Base-by-base conservation (phyloP, 345 rosid species). In the Citropsis articulata region DNA sequence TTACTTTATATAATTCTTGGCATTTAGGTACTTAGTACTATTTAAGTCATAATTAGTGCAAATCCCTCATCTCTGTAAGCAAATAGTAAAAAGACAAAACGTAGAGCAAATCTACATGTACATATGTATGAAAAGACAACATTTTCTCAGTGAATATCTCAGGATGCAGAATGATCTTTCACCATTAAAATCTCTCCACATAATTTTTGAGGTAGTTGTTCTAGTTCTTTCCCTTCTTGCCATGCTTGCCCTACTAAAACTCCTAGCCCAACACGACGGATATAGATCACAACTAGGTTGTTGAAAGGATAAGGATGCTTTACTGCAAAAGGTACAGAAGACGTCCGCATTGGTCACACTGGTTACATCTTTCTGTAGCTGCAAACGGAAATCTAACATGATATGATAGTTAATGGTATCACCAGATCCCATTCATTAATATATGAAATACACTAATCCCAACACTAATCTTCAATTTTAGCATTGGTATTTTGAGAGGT, bases 221-320 rank as follows among this genome's bases (percentile, higher is more conserved):
- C 86, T 35, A 94, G 70, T 60, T 86, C 84, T 80, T 82, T 88
- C 24, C 98, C 98, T 87, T 94, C 98, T 83, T 92, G 95, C 98
- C 98, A 94, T 57, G 93, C 98, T 75, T 91, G 97, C 68, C 93
- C 98, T 12, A 92, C 91, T 48, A 85, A 84, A 31, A 92, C 88
- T 68, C 94, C 94, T 1, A 93, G 97, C 35, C 98, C 98, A 2
- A 94, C 66, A 64, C 88, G 93, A 2, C 95, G 91, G 75, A 89
- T 84, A 81, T 92, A 90, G 62, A 94, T 82, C 45, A 90, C 84
- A 9, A 89, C 87, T 33, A 87, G 84, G 81, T 92, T 97, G 28
- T 85, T 55, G 86, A 89, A 93, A 33, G 94, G 97, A 80, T 92
- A 87, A 1, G 88, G 94, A 79, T 92, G 98, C 81, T 83, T 91